Percentiles rank a stretch among this genome's conserved stretches.
Conservation (phyloP, 805 yeast species). For the Starmerella powellii region DNA sequence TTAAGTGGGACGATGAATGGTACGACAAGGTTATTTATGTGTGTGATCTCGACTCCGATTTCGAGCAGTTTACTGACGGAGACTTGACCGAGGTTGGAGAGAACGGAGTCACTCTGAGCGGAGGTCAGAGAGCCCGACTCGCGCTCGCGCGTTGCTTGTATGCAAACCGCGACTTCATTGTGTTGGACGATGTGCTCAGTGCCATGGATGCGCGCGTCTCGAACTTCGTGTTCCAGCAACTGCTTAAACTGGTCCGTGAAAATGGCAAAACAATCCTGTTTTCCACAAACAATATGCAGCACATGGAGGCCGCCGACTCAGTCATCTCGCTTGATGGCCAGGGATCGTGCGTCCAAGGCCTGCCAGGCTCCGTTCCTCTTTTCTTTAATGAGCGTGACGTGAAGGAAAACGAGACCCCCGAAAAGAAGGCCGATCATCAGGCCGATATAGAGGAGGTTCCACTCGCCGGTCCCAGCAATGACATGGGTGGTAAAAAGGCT, state of each 20-base stretch:
- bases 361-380: not conserved
- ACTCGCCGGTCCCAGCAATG: no score
- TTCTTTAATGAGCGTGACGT: no score
- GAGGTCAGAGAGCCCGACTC: slow-evolving; percentile 81
- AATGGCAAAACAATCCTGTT: slow-evolving; percentile 51
- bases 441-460: no score
- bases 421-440: no score
- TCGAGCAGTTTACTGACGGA: slow-evolving; percentile 11
- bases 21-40: slow-evolving; percentile 7
- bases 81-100: slow-evolving; percentile 57
- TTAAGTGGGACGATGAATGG: slow-evolving; percentile 20
- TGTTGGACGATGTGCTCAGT: slow-evolving; percentile 72
- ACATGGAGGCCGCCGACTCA: slow-evolving; percentile 56
- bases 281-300: slow-evolving; percentile 72
- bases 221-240: slow-evolving; percentile 49
- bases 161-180: slow-evolving; percentile 45
- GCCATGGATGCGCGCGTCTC: slow-evolving; percentile 85
- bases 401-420: no score
- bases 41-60: slow-evolving; percentile 14
- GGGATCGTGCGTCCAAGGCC: slow-evolving; percentile 47
- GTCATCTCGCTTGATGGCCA: slow-evolving; percentile 52
- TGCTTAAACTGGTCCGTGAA: slow-evolving; percentile 49
- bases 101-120: slow-evolving; percentile 73
- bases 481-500: no score
- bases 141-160: slow-evolving; percentile 72